A percentile compares a stretch with the other conserved stretches of the same genome.
Evolutionary conservation across 83 land plant species (phyloP).

Genomic region (Thuja plicata): DNA sequence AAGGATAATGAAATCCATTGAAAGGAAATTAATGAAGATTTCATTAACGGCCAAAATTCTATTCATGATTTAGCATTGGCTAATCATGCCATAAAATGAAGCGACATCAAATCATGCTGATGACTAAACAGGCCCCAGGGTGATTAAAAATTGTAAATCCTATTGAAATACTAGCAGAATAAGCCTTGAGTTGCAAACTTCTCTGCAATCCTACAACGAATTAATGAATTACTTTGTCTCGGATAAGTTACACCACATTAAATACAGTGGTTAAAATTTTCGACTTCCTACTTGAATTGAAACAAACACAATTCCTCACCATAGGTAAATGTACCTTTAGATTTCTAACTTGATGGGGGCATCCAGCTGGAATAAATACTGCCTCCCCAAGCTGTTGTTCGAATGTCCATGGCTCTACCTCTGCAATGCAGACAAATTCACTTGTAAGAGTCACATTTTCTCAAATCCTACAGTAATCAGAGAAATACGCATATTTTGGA

Average conservation of each 20-base stretch:
- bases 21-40: not conserved
- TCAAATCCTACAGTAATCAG: not conserved
- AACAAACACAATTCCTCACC: not conserved
- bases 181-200: not conserved
- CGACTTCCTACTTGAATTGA: not conserved
- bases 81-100: not conserved
- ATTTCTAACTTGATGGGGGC: slow-evolving; percentile 83
- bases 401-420: slow-evolving; percentile 78
- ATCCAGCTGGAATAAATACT: slow-evolving; percentile 80
- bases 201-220: not conserved
- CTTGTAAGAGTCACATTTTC: not conserved
- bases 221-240: not conserved
- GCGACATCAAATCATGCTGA: not conserved
- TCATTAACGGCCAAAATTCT: not conserved
- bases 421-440: slow-evolving; percentile 11
- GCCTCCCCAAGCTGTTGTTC: slow-evolving; percentile 73
- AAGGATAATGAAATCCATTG: not conserved
- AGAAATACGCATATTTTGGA: not conserved
- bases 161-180: not conserved
- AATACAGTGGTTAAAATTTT: not conserved
- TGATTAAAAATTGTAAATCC: not conserved
- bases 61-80: not conserved
- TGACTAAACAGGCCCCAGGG: not conserved
- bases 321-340: slow-evolving; percentile 31
- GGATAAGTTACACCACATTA: not conserved